Conservation (phyloP, 2,329 filamentous ascomycete genomes). For the Exophiala alcalophila region DNA sequence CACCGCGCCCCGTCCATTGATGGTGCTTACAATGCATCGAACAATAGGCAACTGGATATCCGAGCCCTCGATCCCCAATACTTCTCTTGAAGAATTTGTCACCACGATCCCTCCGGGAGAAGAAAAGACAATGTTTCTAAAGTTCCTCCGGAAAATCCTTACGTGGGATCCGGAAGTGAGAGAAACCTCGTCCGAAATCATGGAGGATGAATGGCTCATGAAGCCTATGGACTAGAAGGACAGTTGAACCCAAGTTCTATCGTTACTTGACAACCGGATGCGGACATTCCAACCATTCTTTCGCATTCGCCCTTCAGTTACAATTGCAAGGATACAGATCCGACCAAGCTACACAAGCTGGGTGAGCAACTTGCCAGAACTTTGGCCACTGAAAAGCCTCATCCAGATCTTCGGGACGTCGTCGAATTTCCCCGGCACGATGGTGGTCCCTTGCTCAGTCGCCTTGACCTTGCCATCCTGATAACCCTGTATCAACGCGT, state of each 20-base stretch:
- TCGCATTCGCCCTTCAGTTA: too few species aligned
- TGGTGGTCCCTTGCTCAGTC: conserved; percentile 51
- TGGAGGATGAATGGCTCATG: conserved; percentile 30
- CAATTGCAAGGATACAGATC: too few species aligned
- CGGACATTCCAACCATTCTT: too few species aligned
- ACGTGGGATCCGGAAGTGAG: conserved; percentile 31
- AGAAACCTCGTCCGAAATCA: conserved; percentile 22
- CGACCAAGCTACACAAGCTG: too few species aligned
- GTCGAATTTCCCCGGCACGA: conserved; percentile 41
- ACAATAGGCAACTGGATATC: conserved; percentile 29
- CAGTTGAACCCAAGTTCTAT: too few species aligned
- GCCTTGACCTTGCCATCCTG: conserved; percentile 63
- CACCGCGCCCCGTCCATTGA: not conserved
- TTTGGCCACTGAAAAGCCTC: conserved; percentile 63
- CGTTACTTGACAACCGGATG: too few species aligned
- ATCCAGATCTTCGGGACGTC: conserved; percentile 54
- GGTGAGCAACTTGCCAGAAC: conserved; percentile 59
- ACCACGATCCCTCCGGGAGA: conserved; percentile 29
- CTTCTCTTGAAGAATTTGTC: conserved; percentile 26
- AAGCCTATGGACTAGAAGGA: conserved; percentile 10
- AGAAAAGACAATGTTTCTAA: conserved; percentile 31
- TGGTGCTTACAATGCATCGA: too few species aligned
- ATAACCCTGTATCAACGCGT: conserved; percentile 70
- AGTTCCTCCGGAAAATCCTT: conserved; percentile 31
- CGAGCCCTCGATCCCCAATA: conserved; percentile 26